phyloP scores from a whole-genome alignment of 805 yeast genomes.

The Ascoidea tarda region DNA sequence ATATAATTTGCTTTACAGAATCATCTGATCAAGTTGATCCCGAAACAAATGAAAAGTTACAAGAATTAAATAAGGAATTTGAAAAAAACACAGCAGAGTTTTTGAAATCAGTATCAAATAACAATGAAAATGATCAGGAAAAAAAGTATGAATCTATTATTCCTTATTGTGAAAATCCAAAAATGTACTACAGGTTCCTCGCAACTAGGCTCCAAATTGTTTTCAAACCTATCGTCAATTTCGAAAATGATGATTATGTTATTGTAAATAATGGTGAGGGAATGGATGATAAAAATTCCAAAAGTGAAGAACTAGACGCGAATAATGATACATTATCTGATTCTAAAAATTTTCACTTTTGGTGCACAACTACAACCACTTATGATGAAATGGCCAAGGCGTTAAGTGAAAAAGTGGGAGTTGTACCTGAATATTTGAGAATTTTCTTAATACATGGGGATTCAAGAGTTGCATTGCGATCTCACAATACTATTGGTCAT shows the following conservation, averaged over 20 bases:
- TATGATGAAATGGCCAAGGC: constrained; percentile 48
- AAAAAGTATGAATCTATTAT: constrained; percentile 7
- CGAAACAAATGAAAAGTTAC: constrained; percentile 1
- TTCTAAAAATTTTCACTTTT: constrained; percentile 32
- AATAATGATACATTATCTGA: constrained; percentile 15
- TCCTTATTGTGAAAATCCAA: constrained; percentile 22
- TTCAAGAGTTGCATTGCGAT: constrained; percentile 34
- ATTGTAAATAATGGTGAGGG: constrained; percentile 20
- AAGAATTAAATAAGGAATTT: background rate
- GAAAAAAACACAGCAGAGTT: constrained; percentile 8
- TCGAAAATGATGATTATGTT: constrained; percentile 36
- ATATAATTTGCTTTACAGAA: constrained; percentile 32
- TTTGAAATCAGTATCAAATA: too few relatives aligned
- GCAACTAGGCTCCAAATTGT: constrained; percentile 45
- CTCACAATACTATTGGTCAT: constrained; percentile 18
- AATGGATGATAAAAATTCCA: constrained; percentile 6
- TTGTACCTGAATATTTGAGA: constrained; percentile 48
- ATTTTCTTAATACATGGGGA: constrained; percentile 50
- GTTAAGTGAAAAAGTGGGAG: constrained; percentile 38
- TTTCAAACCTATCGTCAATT: constrained; percentile 28
- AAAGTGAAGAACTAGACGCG: constrained; percentile 12
- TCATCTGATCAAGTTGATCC: constrained; percentile 9
- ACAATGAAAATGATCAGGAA: background rate
- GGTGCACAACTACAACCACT: constrained; percentile 50
- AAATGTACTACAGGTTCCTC: constrained; percentile 38